Evolutionary conservation across 2,329 filamentous ascomycete genomes (phyloP).

Genomic region (Colletotrichum costaricense): DNA sequence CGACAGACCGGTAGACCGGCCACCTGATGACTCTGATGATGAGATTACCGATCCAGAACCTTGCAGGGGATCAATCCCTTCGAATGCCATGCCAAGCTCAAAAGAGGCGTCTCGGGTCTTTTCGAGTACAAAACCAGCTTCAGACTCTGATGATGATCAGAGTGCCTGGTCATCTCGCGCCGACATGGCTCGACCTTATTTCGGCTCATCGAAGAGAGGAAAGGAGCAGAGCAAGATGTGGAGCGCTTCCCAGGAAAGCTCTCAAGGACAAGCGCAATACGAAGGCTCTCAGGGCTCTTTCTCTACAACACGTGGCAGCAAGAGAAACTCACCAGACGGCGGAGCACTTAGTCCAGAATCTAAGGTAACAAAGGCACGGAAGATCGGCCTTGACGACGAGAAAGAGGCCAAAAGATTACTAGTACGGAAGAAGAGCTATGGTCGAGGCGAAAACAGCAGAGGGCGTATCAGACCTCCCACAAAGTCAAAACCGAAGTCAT

Average conservation of each 20-base stretch:
- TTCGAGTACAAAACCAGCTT: background rate
- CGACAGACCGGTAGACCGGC: background rate
- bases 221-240: slow-evolving; percentile 3
- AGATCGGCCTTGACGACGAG: background rate
- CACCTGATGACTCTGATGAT: background rate
- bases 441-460: background rate
- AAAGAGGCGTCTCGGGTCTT: background rate
- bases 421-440: background rate
- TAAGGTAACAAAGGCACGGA: slow-evolving; percentile 2
- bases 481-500: background rate
- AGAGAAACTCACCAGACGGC: slow-evolving; percentile 4
- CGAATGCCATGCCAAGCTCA: background rate
- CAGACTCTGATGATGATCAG: slow-evolving; percentile 9
- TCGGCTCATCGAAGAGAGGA: slow-evolving; percentile 12
- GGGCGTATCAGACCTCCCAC: background rate
- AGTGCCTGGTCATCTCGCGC: background rate
- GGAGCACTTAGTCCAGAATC: background rate
- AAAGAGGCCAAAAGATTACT: background rate
- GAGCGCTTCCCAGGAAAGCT: slow-evolving; percentile 10
- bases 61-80: background rate
- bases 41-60: background rate
- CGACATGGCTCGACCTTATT: slow-evolving; percentile 6
- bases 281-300: background rate
- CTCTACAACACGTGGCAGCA: background rate
- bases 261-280: background rate